Evolutionary conservation across 169 alveolate species (phyloP).

Genomic region (Eimeria maxima): DNA sequence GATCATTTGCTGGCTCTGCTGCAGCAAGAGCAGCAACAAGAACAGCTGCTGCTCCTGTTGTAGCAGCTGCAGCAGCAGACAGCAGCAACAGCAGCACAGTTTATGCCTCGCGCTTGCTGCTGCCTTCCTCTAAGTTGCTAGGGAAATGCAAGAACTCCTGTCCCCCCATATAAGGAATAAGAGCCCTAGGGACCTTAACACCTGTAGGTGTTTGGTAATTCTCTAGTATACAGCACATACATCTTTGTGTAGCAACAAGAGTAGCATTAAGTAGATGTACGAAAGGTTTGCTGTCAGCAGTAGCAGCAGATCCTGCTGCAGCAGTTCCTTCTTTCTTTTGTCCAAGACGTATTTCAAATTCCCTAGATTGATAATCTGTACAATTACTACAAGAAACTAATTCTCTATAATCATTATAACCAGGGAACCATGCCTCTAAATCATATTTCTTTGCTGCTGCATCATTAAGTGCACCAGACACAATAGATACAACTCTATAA

Average conservation of each 20-base stretch:
- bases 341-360: slow-evolving; percentile 82
- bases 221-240: slow-evolving; percentile 88
- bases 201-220: slow-evolving; percentile 85
- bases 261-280: slow-evolving; percentile 99
- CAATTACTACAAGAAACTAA: slow-evolving; percentile 99
- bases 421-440: slow-evolving; percentile 99
- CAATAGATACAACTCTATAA: slow-evolving; percentile 97
- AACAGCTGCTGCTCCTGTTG: neutral
- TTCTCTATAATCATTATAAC: slow-evolving; percentile 97
- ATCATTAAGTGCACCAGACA: slow-evolving; percentile 99
- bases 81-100: slow-evolving; percentile 16
- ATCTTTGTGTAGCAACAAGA: slow-evolving; percentile 98
- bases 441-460: slow-evolving; percentile 99
- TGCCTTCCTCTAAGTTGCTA: slow-evolving; percentile 34
- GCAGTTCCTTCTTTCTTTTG: neutral
- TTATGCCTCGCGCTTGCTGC: slow-evolving; percentile 28
- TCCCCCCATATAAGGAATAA: slow-evolving; percentile 85
- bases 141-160: slow-evolving; percentile 82
- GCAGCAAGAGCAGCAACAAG: neutral
- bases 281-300: slow-evolving; percentile 26
- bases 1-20: neutral
- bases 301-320: neutral
- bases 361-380: slow-evolving; percentile 98
- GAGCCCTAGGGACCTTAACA: slow-evolving; percentile 84
- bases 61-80: slow-evolving; percentile 32